Base-by-base conservation (phyloP, 2,329 filamentous ascomycete species). In the Clonostachys solani region DNA sequence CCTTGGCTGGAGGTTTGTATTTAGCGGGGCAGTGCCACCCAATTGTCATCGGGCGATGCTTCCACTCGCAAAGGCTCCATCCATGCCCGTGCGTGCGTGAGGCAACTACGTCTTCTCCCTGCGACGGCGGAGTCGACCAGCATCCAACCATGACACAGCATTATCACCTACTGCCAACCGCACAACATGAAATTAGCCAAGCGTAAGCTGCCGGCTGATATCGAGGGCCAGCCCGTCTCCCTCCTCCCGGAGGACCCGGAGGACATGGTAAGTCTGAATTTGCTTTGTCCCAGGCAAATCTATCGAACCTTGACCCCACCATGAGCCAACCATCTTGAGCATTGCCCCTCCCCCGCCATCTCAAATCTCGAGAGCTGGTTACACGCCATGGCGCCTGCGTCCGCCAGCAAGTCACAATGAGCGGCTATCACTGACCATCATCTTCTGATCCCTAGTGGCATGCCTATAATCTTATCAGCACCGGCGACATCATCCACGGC, bases 391-490 rank as follows among this genome's bases (percentile, higher is more conserved):
- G 9, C 23, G 23, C 17, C 44, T 17, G n/a, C 23, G n/a, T 16
- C 40, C 33, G 23, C 42, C 23, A 12, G 17, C n/a, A 29, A 43
- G 23, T 16, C n/a, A 5, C n/a, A 35, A 43, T 2, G n/a, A 43
- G n/a, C n/a, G 6, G 6, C 23, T 29, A 19, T 38, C 43, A 17
- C 38, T 49, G 18, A 46, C 42, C 38, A 35, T 33, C 44, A 33
- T 16, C 7, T 40, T 10, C 23, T 37, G n/a, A 44, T 40, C 37
- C 36, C 35, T 46, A 71, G 74, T 83, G 79, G 79, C 78, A 83
- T 52, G 77, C 77, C 54, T 80, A 83, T 61, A 83, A 83, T 64
- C 69, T 83, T 50, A 80, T 83, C 55, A 65, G 72, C 10, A 61
- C 71, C 48, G 69, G 73, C 51, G 79, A 83, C 54, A 57, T 75